Percentiles rank a stretch among this genome's conserved stretches.
phyloP scores from a whole-genome alignment of 2,329 filamentous ascomycete species.

The Periconia macrospinosa region DNA sequence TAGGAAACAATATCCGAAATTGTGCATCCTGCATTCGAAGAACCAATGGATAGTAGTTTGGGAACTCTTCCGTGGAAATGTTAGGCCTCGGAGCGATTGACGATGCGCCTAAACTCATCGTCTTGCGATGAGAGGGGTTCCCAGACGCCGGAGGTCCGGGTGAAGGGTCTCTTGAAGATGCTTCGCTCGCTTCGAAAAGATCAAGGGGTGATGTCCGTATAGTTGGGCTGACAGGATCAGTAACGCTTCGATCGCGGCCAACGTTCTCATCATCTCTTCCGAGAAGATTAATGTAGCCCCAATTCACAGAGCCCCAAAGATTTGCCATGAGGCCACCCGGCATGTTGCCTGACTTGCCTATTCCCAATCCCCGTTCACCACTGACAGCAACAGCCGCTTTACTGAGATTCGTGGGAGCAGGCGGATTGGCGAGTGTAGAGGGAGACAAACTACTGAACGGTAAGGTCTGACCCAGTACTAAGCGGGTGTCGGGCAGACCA shows the following conservation, averaged over 20 bases:
- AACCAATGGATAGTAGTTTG: constrained; percentile 75
- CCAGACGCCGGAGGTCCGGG: constrained; percentile 15
- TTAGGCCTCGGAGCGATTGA: constrained; percentile 17
- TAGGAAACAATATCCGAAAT: constrained; percentile 88
- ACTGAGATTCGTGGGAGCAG: constrained; percentile 82
- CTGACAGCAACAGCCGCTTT: constrained; percentile 81
- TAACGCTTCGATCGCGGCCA: constrained; percentile 30
- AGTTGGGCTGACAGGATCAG: constrained; percentile 39
- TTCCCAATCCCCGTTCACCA: constrained; percentile 70
- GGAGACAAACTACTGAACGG: constrained; percentile 73
- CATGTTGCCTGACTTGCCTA: constrained; percentile 67
- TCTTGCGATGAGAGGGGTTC: constrained; percentile 54
- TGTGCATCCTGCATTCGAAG: constrained; percentile 87
- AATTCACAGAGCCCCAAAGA: constrained; percentile 87
- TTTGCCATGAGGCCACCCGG: constrained; percentile 89
- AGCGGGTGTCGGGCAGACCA: constrained; percentile 39
- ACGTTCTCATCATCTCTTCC: constrained; percentile 55
- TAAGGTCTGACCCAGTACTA: constrained; percentile 48
- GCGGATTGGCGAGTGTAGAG: constrained; percentile 78
- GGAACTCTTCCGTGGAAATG: constrained; percentile 61
- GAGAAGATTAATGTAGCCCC: constrained; percentile 68
- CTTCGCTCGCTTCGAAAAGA: constrained; percentile 16
- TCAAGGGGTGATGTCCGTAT: constrained; percentile 22
- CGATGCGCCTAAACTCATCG: constrained; percentile 55
- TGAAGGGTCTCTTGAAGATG: constrained; percentile 11